Percentiles rank a stretch among this genome's conserved stretches.
phyloP scores from a whole-genome alignment of 805 yeast genomes.

The Jamesozyma spencerorum region DNA sequence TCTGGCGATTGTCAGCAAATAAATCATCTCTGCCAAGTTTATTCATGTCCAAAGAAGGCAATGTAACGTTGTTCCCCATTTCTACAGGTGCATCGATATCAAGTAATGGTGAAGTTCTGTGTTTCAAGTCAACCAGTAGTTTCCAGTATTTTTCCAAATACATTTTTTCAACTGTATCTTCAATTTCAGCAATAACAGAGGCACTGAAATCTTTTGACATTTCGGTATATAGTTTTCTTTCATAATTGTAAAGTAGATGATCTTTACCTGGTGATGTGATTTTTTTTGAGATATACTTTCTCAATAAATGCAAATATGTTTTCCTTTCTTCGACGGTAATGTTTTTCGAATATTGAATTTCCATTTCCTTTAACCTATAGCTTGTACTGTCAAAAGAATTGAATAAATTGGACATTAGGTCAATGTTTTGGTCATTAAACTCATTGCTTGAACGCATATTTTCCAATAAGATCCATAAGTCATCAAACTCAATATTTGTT shows the following conservation, averaged over 20 bases:
- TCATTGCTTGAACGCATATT: conserved; percentile 10
- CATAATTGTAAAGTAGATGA: conserved; percentile 14
- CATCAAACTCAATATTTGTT: conserved; percentile 9
- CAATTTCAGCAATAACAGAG: conserved; percentile 2
- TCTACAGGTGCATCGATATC: conserved; percentile 1
- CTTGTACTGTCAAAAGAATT: conserved; percentile 14
- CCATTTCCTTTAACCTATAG: conserved; percentile 20
- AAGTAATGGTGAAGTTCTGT: conserved; percentile 9
- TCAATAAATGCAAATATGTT: conserved; percentile 7
- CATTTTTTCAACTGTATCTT: conserved; percentile 6
- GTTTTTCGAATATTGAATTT: conserved; percentile 13
- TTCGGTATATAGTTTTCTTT: conserved; percentile 6
- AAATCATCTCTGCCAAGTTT: conserved; percentile 4
- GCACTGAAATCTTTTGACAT: conserved; percentile 4
- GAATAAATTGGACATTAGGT: conserved; percentile 12
- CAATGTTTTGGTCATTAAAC: conserved; percentile 4
- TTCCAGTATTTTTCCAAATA: conserved; percentile 11
- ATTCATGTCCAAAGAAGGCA: conserved; percentile 7
- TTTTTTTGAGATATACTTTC: conserved; percentile 9
- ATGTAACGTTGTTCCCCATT: neutral
- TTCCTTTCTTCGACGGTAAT: conserved; percentile 7
- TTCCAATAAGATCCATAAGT: conserved; percentile 9
- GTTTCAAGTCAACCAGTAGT: conserved; percentile 6
- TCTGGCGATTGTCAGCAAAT: neutral
- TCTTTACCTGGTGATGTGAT: conserved; percentile 14